Base-by-base conservation (phyloP, 2,329 filamentous ascomycete genomes). In the Xylariaceae sp. region DNA sequence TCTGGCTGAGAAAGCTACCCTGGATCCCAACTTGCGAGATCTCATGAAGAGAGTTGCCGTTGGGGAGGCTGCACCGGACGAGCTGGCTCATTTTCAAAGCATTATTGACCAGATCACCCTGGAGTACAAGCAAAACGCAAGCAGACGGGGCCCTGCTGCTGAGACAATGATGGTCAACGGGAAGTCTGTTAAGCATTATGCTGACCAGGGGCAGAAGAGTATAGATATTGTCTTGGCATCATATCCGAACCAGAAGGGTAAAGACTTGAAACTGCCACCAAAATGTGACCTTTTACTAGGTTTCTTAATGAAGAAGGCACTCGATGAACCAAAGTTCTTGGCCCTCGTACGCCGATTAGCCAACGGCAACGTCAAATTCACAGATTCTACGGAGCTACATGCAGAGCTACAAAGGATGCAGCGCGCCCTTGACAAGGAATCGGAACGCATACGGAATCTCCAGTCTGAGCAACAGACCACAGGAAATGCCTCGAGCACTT, bases 11-110 rank as follows among this genome's bases (percentile, higher is more conserved):
- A 80, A 81, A 53, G 88, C 88, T 6, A 86, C 85, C 0, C 81
- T 79, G 21, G 85, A 93, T 60, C 76, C 82, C 0, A 76, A 85
- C 44, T 70, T 93, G 8, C 83, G 89, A 46, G 82, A 85, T 27
- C 71, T 93, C 0, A 93, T 93, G 88, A 88, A 88, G 63, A 80
- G 87, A 42, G 88, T 93, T 1, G 88, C 88, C 0, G 82, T 83
- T 22, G 87, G 87, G 1, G 77, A 84, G 54, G 88, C 88, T 0
- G 81, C 79, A 11, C 77, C 80, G 29, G 77, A 82, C 12, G 86
- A 93, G 61, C 68, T 93, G 11, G 80, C 81, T 37, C 79, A 83
- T 50, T 93, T 93, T 55, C 88, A 93, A 61, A 76, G 75, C 39
- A 87, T 93, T 34, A 93, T 93, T 50, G 85, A 90, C 57, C 82